Percentiles rank a stretch among this genome's conserved stretches.
These are phyloP conservation scores for Phytophthora brassicae DNA, from an alignment of 352 stramenopile species.

Conservation along the genomic window DNA sequence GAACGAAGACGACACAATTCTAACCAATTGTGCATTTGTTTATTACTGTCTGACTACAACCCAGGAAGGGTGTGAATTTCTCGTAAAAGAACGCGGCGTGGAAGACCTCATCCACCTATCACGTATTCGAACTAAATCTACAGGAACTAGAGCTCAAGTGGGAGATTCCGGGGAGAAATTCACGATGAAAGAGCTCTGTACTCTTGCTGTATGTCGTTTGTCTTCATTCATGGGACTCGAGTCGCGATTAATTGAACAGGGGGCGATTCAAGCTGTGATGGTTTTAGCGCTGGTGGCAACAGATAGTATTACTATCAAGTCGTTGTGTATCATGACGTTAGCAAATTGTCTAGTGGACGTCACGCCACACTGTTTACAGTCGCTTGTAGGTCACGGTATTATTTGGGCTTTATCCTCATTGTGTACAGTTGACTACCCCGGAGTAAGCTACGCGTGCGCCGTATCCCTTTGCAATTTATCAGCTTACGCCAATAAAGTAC, in stretches of 20 bases:
- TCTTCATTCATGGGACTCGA: slow-evolving; percentile 69
- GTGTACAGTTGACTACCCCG: slow-evolving; percentile 53
- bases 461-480: slow-evolving; percentile 82
- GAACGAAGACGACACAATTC: slow-evolving; percentile 42
- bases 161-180: slow-evolving; percentile 7
- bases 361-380: slow-evolving; percentile 57
- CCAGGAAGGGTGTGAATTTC: slow-evolving; percentile 67
- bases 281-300: slow-evolving; percentile 75
- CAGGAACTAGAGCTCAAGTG: slow-evolving; percentile 5
- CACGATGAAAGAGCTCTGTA: slow-evolving; percentile 69
- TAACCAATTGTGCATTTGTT: slow-evolving; percentile 73
- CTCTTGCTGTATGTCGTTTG: slow-evolving; percentile 66
- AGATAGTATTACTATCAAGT: slow-evolving; percentile 63
- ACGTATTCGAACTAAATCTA: slow-evolving; percentile 42
- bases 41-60: slow-evolving; percentile 67
- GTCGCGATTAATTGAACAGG: slow-evolving; percentile 67
- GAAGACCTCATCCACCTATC: slow-evolving; percentile 73
- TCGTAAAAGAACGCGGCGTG: slow-evolving; percentile 72
- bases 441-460: slow-evolving; percentile 61
- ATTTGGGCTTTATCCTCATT: slow-evolving; percentile 77
- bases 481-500: slow-evolving; percentile 52
- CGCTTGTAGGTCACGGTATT: slow-evolving; percentile 71
- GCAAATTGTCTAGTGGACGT: slow-evolving; percentile 72
- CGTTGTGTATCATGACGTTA: slow-evolving; percentile 70
- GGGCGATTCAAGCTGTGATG: slow-evolving; percentile 68